These are phyloP conservation scores for Eutypella sp. DNA, from an alignment of 2,329 filamentous ascomycete species.

Conservation along the genomic window DNA sequence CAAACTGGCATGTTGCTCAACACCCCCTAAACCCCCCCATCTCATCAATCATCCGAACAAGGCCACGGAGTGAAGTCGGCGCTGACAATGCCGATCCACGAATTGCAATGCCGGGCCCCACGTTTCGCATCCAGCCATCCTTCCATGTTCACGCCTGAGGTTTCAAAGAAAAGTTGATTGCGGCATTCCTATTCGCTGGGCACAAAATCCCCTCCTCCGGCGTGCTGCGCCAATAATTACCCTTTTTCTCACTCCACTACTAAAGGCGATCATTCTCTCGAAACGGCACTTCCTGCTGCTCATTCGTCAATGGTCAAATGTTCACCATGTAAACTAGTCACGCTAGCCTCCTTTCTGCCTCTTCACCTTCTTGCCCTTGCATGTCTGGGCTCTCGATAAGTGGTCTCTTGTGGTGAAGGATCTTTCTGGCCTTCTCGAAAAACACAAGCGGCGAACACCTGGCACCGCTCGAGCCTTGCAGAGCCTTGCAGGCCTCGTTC, in stretches of 20 bases:
- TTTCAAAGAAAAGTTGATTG: not conserved
- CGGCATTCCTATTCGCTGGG: not conserved
- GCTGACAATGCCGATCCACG: not conserved
- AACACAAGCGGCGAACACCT: constrained; percentile 2
- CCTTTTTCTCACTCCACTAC: not conserved
- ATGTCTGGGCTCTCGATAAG: not conserved
- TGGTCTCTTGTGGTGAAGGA: not conserved
- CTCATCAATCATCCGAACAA: not conserved
- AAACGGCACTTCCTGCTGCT: not conserved
- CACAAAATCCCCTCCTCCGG: not conserved
- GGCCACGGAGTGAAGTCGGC: not conserved
- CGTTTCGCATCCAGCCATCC: constrained; percentile 1
- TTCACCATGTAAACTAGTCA: too few relatives aligned
- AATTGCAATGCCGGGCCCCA: not conserved
- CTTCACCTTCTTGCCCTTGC: not conserved
- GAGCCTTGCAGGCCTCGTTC: too few relatives aligned
- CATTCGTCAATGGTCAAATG: constrained; percentile 1
- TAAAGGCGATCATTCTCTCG: not conserved
- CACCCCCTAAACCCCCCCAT: too few relatives aligned
- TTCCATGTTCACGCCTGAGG: not conserved
- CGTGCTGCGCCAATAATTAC: not conserved
- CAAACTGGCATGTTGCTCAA: too few relatives aligned
- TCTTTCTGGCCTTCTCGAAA: not conserved
- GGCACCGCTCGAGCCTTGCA: constrained; percentile 9
- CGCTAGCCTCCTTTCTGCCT: not conserved